These are phyloP conservation scores for Leccinum ochraceum DNA, from an alignment of 768 basidiomycete genomes.

Conservation along the genomic window DNA sequence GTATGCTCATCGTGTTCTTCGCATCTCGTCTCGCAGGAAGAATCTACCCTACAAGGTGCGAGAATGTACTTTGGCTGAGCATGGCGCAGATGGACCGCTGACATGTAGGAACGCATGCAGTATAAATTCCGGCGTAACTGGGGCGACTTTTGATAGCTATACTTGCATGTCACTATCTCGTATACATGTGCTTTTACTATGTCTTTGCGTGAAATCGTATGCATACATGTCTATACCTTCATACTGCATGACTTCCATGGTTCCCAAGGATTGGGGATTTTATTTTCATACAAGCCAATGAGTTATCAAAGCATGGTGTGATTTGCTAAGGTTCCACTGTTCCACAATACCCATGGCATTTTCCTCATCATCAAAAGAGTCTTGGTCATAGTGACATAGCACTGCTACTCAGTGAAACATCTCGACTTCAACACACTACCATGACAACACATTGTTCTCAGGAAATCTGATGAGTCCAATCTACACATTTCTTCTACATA, in stretches of 20 bases:
- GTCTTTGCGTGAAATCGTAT: conserved; percentile 15
- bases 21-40: conserved; percentile 43
- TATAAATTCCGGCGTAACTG: conserved; percentile 88
- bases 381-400: too few relatives aligned
- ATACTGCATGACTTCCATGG: not conserved
- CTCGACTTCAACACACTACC: too few relatives aligned
- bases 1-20: conserved; percentile 5
- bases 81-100: conserved; percentile 40
- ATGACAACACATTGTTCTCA: too few relatives aligned
- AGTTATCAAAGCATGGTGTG: too few relatives aligned
- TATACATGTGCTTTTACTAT: not conserved
- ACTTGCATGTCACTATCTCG: conserved; percentile 12
- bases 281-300: too few relatives aligned
- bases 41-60: conserved; percentile 88
- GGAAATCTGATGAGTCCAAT: too few relatives aligned
- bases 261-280: too few relatives aligned
- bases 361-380: too few relatives aligned
- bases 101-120: conserved; percentile 65
- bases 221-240: conserved; percentile 29
- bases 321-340: too few relatives aligned
- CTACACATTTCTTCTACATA: too few relatives aligned
- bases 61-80: conserved; percentile 7
- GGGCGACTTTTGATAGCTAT: conserved; percentile 70
- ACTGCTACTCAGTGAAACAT: too few relatives aligned
- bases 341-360: too few relatives aligned